Percentiles rank a stretch among this genome's conserved stretches.
phyloP scores from a whole-genome alignment of 176 grass and related monocot species.

The Eleusine coracana region DNA sequence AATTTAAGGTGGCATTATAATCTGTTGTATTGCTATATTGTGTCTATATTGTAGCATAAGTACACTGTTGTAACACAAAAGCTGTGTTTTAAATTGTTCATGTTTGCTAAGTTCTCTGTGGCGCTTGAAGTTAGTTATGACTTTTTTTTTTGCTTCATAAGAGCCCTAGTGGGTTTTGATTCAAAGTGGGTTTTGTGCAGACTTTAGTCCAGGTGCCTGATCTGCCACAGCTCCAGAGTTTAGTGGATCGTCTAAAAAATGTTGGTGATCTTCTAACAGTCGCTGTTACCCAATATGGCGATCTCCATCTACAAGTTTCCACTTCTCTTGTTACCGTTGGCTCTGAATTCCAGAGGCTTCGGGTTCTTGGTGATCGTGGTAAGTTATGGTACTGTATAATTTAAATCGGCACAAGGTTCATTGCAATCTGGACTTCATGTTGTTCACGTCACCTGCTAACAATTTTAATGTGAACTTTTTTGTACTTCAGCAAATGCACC shows the following conservation, averaged over 20 bases:
- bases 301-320: conserved; percentile 89
- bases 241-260: conserved; percentile 93
- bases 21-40: too few relatives aligned
- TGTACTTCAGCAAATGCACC: conserved; percentile 67
- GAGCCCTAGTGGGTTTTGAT: conserved; percentile 7
- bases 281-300: conserved; percentile 78
- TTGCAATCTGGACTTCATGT: background rate
- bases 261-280: conserved; percentile 76
- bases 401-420: conserved; percentile 8
- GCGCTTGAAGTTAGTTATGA: background rate
- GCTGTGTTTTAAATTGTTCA: background rate
- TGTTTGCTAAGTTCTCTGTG: background rate
- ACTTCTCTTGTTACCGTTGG: conserved; percentile 77
- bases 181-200: conserved; percentile 47
- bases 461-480: background rate
- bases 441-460: background rate
- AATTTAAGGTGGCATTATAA: background rate
- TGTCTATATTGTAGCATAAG: background rate
- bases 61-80: background rate
- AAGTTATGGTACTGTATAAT: conserved; percentile 9
- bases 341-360: conserved; percentile 84
- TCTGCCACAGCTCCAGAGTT: conserved; percentile 74
- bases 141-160: conserved; percentile 17
- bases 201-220: conserved; percentile 91
- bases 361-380: conserved; percentile 77